Evolutionary conservation across 2,329 filamentous ascomycete species (phyloP).

Genomic region (Coniella lustricola): DNA sequence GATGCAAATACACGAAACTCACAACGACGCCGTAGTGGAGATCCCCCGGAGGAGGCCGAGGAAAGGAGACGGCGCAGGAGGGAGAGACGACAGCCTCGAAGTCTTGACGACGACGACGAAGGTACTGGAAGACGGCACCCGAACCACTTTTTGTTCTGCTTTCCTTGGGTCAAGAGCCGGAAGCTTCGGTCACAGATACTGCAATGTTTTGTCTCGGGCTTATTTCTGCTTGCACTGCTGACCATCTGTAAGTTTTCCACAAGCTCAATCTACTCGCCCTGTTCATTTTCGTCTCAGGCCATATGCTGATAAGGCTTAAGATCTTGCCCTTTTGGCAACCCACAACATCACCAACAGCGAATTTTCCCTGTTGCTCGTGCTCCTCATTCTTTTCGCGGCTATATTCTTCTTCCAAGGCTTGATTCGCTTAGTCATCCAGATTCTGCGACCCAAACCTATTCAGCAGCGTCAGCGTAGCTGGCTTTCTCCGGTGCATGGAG

Average conservation of each 20-base stretch:
- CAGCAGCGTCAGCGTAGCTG: constrained; percentile 21
- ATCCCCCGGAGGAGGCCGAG: constrained; percentile 15
- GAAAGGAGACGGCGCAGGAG: constrained; percentile 5
- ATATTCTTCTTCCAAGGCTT: constrained; percentile 77
- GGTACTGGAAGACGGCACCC: constrained; percentile 21
- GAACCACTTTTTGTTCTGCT: constrained; percentile 45
- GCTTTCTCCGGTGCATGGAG: constrained; percentile 40
- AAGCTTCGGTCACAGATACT: constrained; percentile 49
- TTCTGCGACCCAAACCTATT: constrained; percentile 40
- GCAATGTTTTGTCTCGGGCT: constrained; percentile 57
- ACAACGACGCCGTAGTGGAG: constrained; percentile 11
- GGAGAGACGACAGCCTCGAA: constrained; percentile 6
- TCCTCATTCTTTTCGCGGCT: constrained; percentile 66
- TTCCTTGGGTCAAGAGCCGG: constrained; percentile 48
- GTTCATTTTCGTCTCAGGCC: background rate
- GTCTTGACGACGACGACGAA: constrained; percentile 19
- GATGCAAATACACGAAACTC: constrained; percentile 1
- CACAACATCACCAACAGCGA: constrained; percentile 57
- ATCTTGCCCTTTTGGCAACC: constrained; percentile 65
- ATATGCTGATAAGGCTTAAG: constrained; percentile 34
- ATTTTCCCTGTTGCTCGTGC: constrained; percentile 72
- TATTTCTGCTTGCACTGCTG: constrained; percentile 52
- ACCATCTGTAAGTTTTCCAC: constrained; percentile 53
- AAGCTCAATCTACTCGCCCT: background rate
- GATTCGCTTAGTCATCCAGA: constrained; percentile 63